These are phyloP conservation scores for Scutellaria baicalensis DNA, from an alignment of 257 asterid species.

Conservation along the genomic window DNA sequence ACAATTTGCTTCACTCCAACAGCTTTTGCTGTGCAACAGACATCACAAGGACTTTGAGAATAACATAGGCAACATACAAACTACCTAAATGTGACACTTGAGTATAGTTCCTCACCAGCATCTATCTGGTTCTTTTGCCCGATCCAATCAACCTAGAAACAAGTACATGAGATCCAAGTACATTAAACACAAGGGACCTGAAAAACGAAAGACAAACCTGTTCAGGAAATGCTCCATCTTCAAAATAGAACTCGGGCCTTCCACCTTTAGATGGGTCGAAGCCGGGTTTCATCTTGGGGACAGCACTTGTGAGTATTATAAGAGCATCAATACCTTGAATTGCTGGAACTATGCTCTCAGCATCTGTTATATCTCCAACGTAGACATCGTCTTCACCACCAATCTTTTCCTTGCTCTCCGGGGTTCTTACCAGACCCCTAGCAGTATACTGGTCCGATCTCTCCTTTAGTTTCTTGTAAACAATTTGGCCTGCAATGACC, in stretches of 20 bases:
- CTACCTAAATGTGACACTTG: background rate
- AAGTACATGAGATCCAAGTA: background rate
- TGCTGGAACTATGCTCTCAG: slow-evolving; percentile 53
- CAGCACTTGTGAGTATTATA: slow-evolving; percentile 87
- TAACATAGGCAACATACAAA: background rate
- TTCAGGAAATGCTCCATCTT: slow-evolving; percentile 80
- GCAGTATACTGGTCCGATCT: slow-evolving; percentile 45
- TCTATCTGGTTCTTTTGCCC: slow-evolving; percentile 98
- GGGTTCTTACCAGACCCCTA: slow-evolving; percentile 77
- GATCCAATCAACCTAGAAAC: slow-evolving; percentile 83
- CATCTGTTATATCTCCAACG: slow-evolving; percentile 62
- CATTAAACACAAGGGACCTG: background rate
- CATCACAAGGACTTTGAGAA: background rate
- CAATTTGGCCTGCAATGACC: slow-evolving; percentile 74
- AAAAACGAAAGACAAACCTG: slow-evolving; percentile 41
- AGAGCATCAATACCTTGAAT: slow-evolving; percentile 75
- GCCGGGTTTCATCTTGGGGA: slow-evolving; percentile 92
- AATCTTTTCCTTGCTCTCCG: slow-evolving; percentile 81
- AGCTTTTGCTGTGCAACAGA: slow-evolving; percentile 68
- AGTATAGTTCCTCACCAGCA: slow-evolving; percentile 45
- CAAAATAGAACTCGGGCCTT: slow-evolving; percentile 86
- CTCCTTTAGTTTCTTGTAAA: slow-evolving; percentile 85
- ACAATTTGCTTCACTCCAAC: slow-evolving; percentile 94
- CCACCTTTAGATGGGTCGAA: slow-evolving; percentile 77
- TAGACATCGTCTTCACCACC: slow-evolving; percentile 80